Conservation (phyloP, 192 early-diverging fungal genomes). For the Kickxella alabastrina region DNA sequence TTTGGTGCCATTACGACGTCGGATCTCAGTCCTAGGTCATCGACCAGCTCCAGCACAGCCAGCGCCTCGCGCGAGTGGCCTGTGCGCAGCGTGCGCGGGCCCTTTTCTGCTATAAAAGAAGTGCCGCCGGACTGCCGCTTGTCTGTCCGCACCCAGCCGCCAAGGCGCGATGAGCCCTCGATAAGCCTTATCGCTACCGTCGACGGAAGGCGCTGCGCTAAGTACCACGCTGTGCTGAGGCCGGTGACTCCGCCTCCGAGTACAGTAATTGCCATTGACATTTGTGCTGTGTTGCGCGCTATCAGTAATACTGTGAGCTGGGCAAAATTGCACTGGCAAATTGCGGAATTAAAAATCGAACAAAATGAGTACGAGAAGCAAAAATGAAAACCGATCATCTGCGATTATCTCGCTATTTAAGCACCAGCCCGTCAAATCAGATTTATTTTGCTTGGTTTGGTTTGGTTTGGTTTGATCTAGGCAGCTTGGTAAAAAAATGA, state of each 20-base stretch:
- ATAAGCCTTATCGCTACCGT: slow-evolving; percentile 64
- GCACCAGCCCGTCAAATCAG: no score
- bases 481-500: no score
- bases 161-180: slow-evolving; percentile 64
- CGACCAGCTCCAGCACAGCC: slow-evolving; percentile 74
- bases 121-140: slow-evolving; percentile 32
- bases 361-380: neutral
- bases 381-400: no score
- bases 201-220: slow-evolving; percentile 52
- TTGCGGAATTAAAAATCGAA: neutral
- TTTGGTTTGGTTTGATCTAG: no score
- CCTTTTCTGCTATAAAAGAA: slow-evolving; percentile 66
- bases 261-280: slow-evolving; percentile 58
- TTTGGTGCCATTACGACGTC: slow-evolving; percentile 59
- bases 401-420: no score
- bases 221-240: slow-evolving; percentile 78
- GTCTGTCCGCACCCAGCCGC: slow-evolving; percentile 86
- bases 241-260: slow-evolving; percentile 92
- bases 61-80: slow-evolving; percentile 61
- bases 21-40: slow-evolving; percentile 58
- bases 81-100: slow-evolving; percentile 81
- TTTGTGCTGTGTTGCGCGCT: no score
- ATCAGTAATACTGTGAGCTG: no score
- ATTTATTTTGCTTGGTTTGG: no score
- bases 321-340: no score